phyloP scores from a whole-genome alignment of 2,329 filamentous ascomycete species.

The Septoria linicola region DNA sequence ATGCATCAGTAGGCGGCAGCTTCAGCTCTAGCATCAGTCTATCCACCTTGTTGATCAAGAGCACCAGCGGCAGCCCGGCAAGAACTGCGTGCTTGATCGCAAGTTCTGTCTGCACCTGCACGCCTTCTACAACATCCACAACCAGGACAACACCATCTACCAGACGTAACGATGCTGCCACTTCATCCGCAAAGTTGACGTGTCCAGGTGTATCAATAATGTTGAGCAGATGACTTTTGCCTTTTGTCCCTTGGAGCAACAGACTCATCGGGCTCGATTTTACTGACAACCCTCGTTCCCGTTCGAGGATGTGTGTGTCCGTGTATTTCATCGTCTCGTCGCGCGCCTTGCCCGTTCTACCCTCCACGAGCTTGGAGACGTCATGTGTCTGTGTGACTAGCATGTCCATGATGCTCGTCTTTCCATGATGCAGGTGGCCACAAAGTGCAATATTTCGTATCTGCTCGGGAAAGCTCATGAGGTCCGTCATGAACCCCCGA shows the following conservation, averaged over 20 bases:
- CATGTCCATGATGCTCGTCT: slow-evolving; percentile 98
- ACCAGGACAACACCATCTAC: slow-evolving; percentile 91
- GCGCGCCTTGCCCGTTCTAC: slow-evolving; percentile 73
- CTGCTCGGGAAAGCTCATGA: slow-evolving; percentile 95
- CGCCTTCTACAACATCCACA: slow-evolving; percentile 96
- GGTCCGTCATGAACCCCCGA: slow-evolving; percentile 86
- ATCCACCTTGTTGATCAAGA: slow-evolving; percentile 98
- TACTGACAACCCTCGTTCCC: slow-evolving; percentile 84
- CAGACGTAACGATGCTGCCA: slow-evolving; percentile 80
- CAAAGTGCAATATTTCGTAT: slow-evolving; percentile 89
- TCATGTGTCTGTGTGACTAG: slow-evolving; percentile 93
- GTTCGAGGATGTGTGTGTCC: slow-evolving; percentile 83
- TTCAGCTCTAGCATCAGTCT: slow-evolving; percentile 91
- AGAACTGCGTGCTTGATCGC: slow-evolving; percentile 94
- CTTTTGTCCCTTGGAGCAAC: slow-evolving; percentile 80
- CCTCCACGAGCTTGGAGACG: slow-evolving; percentile 73
- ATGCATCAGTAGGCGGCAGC: slow-evolving; percentile 89
- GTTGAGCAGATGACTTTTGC: slow-evolving; percentile 94
- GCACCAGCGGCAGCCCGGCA: slow-evolving; percentile 81
- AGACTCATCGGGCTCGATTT: slow-evolving; percentile 94
- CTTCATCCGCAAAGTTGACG: slow-evolving; percentile 97
- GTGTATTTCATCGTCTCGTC: slow-evolving; percentile 95
- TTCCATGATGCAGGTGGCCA: slow-evolving; percentile 93
- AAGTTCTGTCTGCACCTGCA: slow-evolving; percentile 96
- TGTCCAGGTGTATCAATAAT: slow-evolving; percentile 95